Conservation (phyloP, 208 protist species). For the Crithidia mellificae region DNA sequence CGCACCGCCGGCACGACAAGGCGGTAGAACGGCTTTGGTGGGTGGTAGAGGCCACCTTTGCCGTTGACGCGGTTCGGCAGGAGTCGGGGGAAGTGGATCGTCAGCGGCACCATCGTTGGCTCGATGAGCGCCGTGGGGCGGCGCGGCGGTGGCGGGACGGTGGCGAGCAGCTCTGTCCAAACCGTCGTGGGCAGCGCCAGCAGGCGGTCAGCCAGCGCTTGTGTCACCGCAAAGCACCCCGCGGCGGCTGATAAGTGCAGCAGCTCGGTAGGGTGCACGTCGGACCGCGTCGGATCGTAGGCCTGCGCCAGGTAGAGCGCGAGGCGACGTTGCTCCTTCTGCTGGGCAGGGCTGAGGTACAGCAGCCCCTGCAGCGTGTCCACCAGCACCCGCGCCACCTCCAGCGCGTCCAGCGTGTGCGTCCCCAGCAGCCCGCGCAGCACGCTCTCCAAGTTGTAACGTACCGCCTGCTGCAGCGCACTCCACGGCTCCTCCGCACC, state of each 20-base stretch:
- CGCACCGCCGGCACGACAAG: conserved; percentile 43
- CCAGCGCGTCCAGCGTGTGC: conserved; percentile 25
- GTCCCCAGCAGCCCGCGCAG: conserved; percentile 54
- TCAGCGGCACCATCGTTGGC: conserved; percentile 42
- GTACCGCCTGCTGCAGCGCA: conserved; percentile 48
- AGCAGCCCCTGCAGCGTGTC: conserved; percentile 36
- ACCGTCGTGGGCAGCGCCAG: conserved; percentile 36
- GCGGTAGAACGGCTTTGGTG: conserved; percentile 52
- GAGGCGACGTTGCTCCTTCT: conserved; percentile 22
- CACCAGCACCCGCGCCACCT: conserved; percentile 45
- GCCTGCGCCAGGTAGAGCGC: conserved; percentile 35
- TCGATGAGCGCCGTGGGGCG: conserved; percentile 42
- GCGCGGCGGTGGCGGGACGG: conserved; percentile 40
- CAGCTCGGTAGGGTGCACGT: conserved; percentile 61
- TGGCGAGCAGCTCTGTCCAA: conserved; percentile 43
- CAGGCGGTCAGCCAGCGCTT: conserved; percentile 41
- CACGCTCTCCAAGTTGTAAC: conserved; percentile 41
- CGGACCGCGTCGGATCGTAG: conserved; percentile 38
- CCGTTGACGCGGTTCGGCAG: conserved; percentile 38
- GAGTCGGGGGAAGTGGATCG: conserved; percentile 28
- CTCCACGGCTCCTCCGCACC: conserved; percentile 47
- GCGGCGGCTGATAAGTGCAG: conserved; percentile 63
- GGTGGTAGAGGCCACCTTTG: conserved; percentile 39
- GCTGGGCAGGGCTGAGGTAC: conserved; percentile 6
- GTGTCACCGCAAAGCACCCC: conserved; percentile 48